Conservation (phyloP, 2,329 filamentous ascomycete species). For the Lasiodiplodia theobromae region DNA sequence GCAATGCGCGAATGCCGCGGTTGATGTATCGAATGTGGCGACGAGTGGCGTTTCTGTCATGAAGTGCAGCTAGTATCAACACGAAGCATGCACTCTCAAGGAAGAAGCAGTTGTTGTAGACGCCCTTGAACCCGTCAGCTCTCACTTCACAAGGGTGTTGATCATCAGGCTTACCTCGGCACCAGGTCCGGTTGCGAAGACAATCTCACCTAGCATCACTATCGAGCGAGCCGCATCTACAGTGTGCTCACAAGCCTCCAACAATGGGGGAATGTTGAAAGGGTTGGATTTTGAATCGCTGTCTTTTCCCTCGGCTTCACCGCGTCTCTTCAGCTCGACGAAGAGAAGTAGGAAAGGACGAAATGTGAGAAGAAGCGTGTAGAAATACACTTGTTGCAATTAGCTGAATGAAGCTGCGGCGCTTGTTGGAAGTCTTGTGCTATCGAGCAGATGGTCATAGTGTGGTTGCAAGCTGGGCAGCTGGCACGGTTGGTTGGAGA, state of each 20-base stretch:
- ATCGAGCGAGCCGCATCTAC: constrained; percentile 28
- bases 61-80: constrained; percentile 24
- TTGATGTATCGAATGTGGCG: constrained; percentile 26
- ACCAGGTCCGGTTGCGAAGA: constrained; percentile 10
- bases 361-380: constrained; percentile 26
- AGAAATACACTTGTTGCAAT: constrained; percentile 15
- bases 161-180: constrained; percentile 2
- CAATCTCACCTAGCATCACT: constrained; percentile 17
- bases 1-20: constrained; percentile 22
- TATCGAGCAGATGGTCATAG: background rate
- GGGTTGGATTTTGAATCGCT: constrained; percentile 20
- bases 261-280: constrained; percentile 25
- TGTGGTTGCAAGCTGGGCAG: background rate
- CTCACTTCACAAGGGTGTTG: background rate
- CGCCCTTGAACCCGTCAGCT: background rate
- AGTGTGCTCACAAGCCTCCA: constrained; percentile 27
- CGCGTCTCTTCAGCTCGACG: constrained; percentile 27
- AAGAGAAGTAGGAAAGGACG: constrained; percentile 28
- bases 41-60: constrained; percentile 15
- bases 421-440: background rate
- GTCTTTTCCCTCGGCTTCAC: constrained; percentile 16
- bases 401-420: background rate
- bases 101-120: constrained; percentile 30
- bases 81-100: constrained; percentile 29
- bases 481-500: background rate